Evolutionary conservation across 495 filamentous ascomycete species (phyloP), one percentile per base, ranked within the genome.

Genomic region (Paragyromitra xinjiangensis): DNA sequence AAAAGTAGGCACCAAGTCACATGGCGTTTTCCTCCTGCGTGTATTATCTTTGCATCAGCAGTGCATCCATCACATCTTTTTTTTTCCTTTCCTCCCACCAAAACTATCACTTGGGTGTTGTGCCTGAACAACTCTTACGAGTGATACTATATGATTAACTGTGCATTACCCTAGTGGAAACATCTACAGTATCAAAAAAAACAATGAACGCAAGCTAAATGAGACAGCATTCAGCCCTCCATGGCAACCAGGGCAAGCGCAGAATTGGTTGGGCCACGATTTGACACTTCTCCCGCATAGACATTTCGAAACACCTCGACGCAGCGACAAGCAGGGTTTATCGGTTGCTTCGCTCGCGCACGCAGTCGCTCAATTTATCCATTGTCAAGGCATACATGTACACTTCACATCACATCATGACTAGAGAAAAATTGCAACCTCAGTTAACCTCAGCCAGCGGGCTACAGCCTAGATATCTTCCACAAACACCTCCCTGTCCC

Each of bases 221-320:
- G 53, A 26, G 19, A 34, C 3, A 39, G 37, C 56, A 61, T 61
- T 14, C 26, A 37, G 14, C 29, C 29, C 1, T n/a, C 29, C 14
- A 19, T 55, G 8, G 29, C 11, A 59, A 12, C 14, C 12, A 61
- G 56, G 29, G 29, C 12, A 56, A 51, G 53, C 53, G 53, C 14
- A 34, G 29, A 29, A 12, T 37, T 39, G 56, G 56, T 61, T 61
- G 56, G 56, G 12, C 56, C 56, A 61, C 56, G 56, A 61, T 16
- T 37, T 61, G 56, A 39, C 56, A 61, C 56, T 37, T 61, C 14
- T 61, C 56, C 14, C 29, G 29, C 56, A 61, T 61, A 39, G 56
- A 61, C 56, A 61, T 61, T 61, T 61, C 56, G 56, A 61, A 61
- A 61, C 56, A 61, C 56, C 11, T 34, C 56, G 16, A 16, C 29